Base-by-base conservation (phyloP, 2,329 filamentous ascomycete species). In the Ophiostoma perfectum region DNA sequence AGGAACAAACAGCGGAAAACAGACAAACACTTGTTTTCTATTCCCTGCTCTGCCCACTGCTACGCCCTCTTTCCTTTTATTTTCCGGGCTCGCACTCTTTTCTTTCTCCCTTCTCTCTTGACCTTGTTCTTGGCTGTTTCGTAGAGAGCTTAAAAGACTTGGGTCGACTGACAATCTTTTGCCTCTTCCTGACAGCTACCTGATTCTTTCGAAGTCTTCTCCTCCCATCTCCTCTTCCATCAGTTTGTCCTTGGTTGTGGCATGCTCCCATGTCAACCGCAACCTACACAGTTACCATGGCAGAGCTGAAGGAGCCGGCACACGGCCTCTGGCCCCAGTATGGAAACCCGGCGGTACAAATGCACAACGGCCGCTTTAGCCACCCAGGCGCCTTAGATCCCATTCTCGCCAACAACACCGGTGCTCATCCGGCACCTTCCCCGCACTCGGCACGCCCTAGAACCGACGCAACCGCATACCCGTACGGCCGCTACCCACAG, bases 221-320 rank as follows among this genome's bases (percentile, higher is more conserved):
- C 36, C 16, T 64, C n/a, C 5, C 6, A n/a, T 18, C 14, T 44
- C 38, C 3, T 62, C 49, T 27, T 42, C 64, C 52, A 39, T 47
- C 18, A 36, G 9, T 47, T 47, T 58, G 38, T 44, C 39, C 41
- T 3, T 36, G 0, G 41, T 47, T 52, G 69, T 75, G 81, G 80
- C 75, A 85, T 84, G 83, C 76, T 80, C 82, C 78, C 82, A 86
- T 86, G 83, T 86, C 84, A 81, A 84, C 84, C 80, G 83, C 83
- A 77, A 84, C 84, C 73, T 85, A 86, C 78, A 82, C 84, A 80
- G 82, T 83, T 76, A 84, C 81, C 76, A 87, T 87, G 85, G 83
- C 85, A 83, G 85, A 87, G 77, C 77, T 87, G 80, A 86, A 86
- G 81, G 85, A 87, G 78, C 79, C 83, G 75, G 78, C 81, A 76